Evolutionary conservation across 768 basidiomycete genomes (phyloP).

Genomic region (Leccinum fibrillosum): DNA sequence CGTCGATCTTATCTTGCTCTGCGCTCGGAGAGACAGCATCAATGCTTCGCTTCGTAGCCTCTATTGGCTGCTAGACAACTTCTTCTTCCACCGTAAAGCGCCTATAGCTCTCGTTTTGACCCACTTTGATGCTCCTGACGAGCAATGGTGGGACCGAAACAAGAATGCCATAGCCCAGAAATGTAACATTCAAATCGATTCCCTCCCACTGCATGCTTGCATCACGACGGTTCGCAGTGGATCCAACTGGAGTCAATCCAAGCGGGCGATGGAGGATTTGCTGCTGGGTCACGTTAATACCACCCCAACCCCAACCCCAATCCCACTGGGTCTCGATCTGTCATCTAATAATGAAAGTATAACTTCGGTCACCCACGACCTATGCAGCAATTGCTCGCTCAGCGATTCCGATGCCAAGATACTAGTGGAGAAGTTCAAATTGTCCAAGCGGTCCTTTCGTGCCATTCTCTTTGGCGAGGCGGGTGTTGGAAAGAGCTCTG

Average conservation of each 20-base stretch:
- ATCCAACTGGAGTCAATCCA: conserved; percentile 8
- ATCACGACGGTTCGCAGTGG: conserved; percentile 15
- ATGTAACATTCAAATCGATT: conserved; percentile 10
- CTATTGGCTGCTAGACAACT: conserved; percentile 35
- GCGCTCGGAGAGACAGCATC: conserved; percentile 36
- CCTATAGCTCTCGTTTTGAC: conserved; percentile 40
- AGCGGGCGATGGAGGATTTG: conserved; percentile 5
- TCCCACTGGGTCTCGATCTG: conserved; percentile 15
- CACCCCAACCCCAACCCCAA: conserved; percentile 5
- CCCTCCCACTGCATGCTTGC: conserved; percentile 11
- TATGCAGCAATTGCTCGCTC: conserved; percentile 1
- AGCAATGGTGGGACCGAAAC: conserved; percentile 40
- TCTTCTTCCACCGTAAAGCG: conserved; percentile 36
- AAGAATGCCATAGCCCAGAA: conserved; percentile 13
- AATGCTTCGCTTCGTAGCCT: conserved; percentile 33
- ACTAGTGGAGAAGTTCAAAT: conserved; percentile 12
- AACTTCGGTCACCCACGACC: conserved; percentile 9
- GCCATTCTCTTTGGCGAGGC: conserved; percentile 41
- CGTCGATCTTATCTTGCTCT: conserved; percentile 39
- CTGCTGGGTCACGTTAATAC: conserved; percentile 4
- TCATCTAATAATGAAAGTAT: conserved; percentile 1
- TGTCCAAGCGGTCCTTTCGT: conserved; percentile 19
- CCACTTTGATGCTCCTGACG: conserved; percentile 33
- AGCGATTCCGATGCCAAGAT: conserved; percentile 3
- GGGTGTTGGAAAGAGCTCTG: conserved; percentile 38